These are phyloP conservation scores for Fusarium anguioides DNA, from an alignment of 2,329 filamentous ascomycete species.

Conservation along the genomic window DNA sequence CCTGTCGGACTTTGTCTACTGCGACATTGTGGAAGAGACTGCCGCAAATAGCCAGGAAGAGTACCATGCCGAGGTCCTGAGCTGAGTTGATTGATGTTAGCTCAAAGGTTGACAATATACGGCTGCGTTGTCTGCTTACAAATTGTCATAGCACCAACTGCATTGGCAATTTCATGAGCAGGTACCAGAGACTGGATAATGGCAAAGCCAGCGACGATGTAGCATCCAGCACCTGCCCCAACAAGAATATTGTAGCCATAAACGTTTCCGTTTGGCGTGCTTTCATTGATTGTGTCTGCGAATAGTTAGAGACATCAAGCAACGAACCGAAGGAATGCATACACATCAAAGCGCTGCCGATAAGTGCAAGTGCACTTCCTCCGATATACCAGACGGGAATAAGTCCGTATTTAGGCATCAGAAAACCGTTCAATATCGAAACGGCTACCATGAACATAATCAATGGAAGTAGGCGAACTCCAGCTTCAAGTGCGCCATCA, in stretches of 20 bases:
- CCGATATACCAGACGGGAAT: background rate
- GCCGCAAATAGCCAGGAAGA: background rate
- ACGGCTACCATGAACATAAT: background rate
- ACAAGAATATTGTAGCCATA: conserved; percentile 1
- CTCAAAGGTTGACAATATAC: accelerated
- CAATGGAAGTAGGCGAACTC: background rate
- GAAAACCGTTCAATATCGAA: background rate
- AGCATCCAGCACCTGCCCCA: background rate
- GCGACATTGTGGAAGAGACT: conserved; percentile 4
- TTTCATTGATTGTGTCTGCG: background rate
- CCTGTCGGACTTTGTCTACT: background rate
- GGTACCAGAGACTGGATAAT: conserved; percentile 1
- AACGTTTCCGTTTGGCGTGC: background rate
- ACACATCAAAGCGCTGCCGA: background rate
- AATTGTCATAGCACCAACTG: background rate
- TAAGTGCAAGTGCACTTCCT: background rate
- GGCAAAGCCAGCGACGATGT: background rate
- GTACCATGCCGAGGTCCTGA: conserved; percentile 7
- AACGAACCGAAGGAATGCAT: accelerated
- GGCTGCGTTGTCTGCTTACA: background rate
- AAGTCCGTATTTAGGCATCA: background rate
- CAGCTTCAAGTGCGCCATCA: background rate
- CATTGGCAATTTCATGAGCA: background rate
- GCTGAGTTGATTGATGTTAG: background rate
- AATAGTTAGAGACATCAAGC: background rate